A percentile compares a stretch with the other conserved stretches of the same genome.
Evolutionary conservation across 495 filamentous ascomycete genomes (phyloP).

Genomic region (Durotheca rogersii): DNA sequence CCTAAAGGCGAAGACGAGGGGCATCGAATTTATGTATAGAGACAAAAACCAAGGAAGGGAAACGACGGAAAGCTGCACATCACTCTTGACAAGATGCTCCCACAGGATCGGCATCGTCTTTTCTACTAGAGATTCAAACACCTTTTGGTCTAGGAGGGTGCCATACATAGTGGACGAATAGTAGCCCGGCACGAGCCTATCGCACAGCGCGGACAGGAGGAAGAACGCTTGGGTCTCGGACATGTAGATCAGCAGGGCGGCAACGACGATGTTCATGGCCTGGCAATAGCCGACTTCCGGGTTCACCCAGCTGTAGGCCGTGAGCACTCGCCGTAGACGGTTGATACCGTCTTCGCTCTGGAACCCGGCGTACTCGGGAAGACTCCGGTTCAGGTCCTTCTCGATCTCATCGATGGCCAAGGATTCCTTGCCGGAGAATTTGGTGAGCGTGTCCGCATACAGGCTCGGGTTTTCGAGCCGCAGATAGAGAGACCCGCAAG

Average conservation of each 20-base stretch:
- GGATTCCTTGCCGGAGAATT: constrained; percentile 79
- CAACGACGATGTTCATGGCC: constrained; percentile 99
- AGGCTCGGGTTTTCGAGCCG: constrained; percentile 81
- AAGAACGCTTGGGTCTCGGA: constrained; percentile 96
- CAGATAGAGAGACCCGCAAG: constrained; percentile 85
- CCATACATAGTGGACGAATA: constrained; percentile 99
- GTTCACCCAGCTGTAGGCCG: constrained; percentile 95
- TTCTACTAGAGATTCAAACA: constrained; percentile 95
- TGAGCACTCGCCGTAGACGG: constrained; percentile 82
- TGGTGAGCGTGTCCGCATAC: constrained; percentile 78
- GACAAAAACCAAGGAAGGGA: constrained; percentile 98
- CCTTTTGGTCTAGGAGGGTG: constrained; percentile 91
- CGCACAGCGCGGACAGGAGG: constrained; percentile 86
- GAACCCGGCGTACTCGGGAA: constrained; percentile 96
- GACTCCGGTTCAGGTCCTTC: constrained; percentile 92
- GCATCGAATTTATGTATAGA: constrained; percentile 99
- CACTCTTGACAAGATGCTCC: constrained; percentile 92
- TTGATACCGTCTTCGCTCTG: constrained; percentile 96
- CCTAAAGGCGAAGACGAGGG: constrained; percentile 91
- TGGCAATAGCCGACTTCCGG: constrained; percentile 96
- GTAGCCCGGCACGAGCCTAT: constrained; percentile 90
- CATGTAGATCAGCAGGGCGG: constrained; percentile 95
- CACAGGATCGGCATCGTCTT: constrained; percentile 98
- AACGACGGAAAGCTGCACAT: constrained; percentile 98
- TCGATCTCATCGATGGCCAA: constrained; percentile 98